Evolutionary conservation across 306 rosid genomes (phyloP).

Genomic region (Coriaria nepalensis): DNA sequence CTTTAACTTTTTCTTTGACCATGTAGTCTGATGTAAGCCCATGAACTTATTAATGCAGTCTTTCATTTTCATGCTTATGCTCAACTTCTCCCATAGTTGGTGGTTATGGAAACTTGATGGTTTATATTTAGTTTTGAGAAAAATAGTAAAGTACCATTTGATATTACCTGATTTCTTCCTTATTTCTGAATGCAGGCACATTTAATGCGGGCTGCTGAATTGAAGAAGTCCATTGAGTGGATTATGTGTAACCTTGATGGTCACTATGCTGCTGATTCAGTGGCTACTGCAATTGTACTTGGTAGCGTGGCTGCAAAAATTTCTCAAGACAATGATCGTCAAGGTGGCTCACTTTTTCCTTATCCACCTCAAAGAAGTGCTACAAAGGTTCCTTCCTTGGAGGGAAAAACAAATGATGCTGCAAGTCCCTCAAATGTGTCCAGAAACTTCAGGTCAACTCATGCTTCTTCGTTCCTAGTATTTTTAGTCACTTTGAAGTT

Average conservation of each 20-base stretch:
- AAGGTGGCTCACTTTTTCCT: conserved; percentile 24
- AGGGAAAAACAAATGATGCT: conserved; percentile 61
- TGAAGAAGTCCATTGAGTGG: conserved; percentile 92
- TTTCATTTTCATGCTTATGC: no score
- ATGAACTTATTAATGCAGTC: no score
- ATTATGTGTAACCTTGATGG: conserved; percentile 87
- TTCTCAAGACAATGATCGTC: conserved; percentile 47
- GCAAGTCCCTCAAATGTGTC: conserved; percentile 70
- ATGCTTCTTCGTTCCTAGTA: conserved; percentile 12
- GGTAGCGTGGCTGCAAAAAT: conserved; percentile 70
- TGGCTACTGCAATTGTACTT: conserved; percentile 83
- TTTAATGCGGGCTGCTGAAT: conserved; percentile 92
- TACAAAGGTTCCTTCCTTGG: conserved; percentile 38
- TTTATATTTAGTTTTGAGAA: background rate
- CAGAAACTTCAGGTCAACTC: conserved; percentile 73
- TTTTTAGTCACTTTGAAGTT: conserved; percentile 8
- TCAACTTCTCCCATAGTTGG: no score
- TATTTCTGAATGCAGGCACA: conserved; percentile 99
- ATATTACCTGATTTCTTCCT: conserved; percentile 57
- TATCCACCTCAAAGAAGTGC: conserved; percentile 39
- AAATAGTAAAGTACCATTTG: conserved; percentile 11
- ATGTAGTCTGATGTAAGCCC: no score
- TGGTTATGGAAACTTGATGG: no score
- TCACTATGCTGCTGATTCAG: conserved; percentile 90
- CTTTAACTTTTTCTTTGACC: no score